Percentiles rank a stretch among this genome's conserved stretches.
phyloP scores from a whole-genome alignment of 2,329 filamentous ascomycete species.

The Hypomyces perniciosus region DNA sequence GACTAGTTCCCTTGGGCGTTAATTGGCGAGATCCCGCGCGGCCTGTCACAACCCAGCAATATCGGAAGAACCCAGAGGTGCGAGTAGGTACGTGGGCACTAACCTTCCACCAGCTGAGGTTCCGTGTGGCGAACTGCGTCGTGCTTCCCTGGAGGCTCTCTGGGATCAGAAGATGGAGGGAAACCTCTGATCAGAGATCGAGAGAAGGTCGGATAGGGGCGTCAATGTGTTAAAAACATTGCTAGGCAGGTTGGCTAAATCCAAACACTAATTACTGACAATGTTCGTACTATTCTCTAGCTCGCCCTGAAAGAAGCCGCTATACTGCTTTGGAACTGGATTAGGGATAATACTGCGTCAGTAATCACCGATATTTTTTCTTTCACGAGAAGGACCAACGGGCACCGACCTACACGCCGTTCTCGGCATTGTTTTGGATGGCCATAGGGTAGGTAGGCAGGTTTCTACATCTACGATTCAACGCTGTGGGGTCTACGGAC shows the following conservation, averaged over 20 bases:
- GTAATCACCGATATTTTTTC: background rate
- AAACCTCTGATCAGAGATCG: background rate
- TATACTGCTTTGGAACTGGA: conserved; percentile 9
- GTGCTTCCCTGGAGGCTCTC: too few relatives aligned
- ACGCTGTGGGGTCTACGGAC: too few relatives aligned
- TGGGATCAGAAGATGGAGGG: background rate
- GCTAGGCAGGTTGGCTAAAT: background rate
- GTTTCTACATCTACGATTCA: too few relatives aligned
- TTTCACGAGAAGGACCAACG: background rate
- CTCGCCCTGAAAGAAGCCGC: conserved; percentile 2
- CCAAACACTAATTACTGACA: conserved; percentile 1
- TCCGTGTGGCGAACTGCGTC: too few relatives aligned
- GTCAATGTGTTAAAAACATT: background rate
- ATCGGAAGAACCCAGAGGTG: too few relatives aligned
- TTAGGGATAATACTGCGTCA: background rate
- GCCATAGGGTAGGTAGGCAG: background rate
- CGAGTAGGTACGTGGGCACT: too few relatives aligned
- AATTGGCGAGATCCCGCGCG: too few relatives aligned
- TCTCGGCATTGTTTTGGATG: background rate
- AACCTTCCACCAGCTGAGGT: too few relatives aligned
- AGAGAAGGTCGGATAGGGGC: background rate
- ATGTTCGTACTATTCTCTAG: conserved; percentile 8
- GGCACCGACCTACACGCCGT: background rate
- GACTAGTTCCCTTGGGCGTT: too few relatives aligned
- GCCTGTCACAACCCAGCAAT: too few relatives aligned